phyloP scores from a whole-genome alignment of 2,329 filamentous ascomycete species.

The Chalara sp. region DNA sequence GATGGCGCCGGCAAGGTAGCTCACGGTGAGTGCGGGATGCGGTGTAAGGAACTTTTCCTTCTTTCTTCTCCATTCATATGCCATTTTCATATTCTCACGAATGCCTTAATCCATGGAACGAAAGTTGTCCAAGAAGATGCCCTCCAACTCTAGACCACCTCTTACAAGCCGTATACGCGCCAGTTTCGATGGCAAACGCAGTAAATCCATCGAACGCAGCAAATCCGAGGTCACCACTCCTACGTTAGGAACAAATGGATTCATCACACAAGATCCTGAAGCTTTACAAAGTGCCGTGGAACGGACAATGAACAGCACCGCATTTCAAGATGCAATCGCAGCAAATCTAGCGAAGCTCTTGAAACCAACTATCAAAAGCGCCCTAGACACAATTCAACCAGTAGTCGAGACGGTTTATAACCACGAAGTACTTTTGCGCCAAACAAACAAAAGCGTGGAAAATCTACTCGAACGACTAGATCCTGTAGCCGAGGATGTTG shows the following conservation, averaged over 20 bases:
- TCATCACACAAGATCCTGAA: constrained; percentile 18
- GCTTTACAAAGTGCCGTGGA: constrained; percentile 21
- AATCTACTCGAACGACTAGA: constrained; percentile 21
- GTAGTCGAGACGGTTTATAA: constrained; percentile 27
- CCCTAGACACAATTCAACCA: constrained; percentile 26
- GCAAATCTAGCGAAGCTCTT: constrained; percentile 23
- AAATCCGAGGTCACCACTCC: constrained; percentile 4
- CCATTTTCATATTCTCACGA: neutral
- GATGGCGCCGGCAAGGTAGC: neutral
- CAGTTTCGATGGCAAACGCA: constrained; percentile 22
- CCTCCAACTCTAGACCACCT: constrained; percentile 23
- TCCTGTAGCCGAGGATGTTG: constrained; percentile 9
- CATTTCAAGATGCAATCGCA: constrained; percentile 25
- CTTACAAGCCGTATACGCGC: constrained; percentile 23
- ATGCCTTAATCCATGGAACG: constrained; percentile 9
- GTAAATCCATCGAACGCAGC: constrained; percentile 7
- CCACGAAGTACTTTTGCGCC: constrained; percentile 24
- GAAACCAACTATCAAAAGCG: constrained; percentile 25
- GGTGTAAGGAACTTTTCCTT: neutral
- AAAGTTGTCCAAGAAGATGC: neutral
- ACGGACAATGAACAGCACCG: constrained; percentile 21
- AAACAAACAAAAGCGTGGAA: constrained; percentile 25
- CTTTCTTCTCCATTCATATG: neutral
- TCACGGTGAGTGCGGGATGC: neutral
- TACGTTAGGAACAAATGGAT: constrained; percentile 11